Conservation (phyloP, 768 basidiomycete species). For the Kockovaella imperatae region DNA sequence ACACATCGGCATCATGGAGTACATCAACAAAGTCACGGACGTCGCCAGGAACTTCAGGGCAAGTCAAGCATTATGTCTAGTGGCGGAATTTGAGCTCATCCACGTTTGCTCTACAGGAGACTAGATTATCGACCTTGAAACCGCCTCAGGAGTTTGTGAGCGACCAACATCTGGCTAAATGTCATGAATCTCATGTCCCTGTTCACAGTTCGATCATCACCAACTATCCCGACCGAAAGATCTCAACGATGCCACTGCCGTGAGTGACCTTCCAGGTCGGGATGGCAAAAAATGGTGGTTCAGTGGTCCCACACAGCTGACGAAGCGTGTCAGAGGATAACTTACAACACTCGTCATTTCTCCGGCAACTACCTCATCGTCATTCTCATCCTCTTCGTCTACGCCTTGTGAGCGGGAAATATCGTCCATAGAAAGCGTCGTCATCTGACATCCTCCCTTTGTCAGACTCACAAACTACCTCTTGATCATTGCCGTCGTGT, state of each 20-base stretch:
- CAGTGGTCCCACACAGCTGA: slow-evolving; percentile 3
- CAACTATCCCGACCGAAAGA: slow-evolving; percentile 43
- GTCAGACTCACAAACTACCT: slow-evolving; percentile 70
- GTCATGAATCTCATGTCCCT: not conserved
- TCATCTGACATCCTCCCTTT: no score
- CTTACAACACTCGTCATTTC: slow-evolving; percentile 66
- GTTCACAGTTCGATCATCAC: slow-evolving; percentile 41
- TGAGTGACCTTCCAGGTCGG: slow-evolving; percentile 9
- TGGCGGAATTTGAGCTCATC: not conserved
- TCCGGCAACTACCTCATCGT: slow-evolving; percentile 87
- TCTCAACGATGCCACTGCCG: slow-evolving; percentile 43
- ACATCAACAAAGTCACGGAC: slow-evolving; percentile 37
- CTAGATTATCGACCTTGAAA: slow-evolving; percentile 39
- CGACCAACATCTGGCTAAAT: slow-evolving; percentile 6
- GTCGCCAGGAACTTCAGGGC: slow-evolving; percentile 42
- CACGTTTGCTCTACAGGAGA: slow-evolving; percentile 31
- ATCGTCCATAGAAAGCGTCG: not conserved
- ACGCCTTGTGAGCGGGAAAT: slow-evolving; percentile 57
- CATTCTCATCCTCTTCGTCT: slow-evolving; percentile 77
- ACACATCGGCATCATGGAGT: slow-evolving; percentile 35
- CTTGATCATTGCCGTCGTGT: slow-evolving; percentile 69
- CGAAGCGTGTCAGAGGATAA: slow-evolving; percentile 60
- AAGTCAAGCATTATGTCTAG: slow-evolving; percentile 4
- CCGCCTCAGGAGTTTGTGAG: slow-evolving; percentile 43
- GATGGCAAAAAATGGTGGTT: not conserved